Evolutionary conservation across 768 basidiomycete species (phyloP).

Genomic region (Naematelia aurantialba): DNA sequence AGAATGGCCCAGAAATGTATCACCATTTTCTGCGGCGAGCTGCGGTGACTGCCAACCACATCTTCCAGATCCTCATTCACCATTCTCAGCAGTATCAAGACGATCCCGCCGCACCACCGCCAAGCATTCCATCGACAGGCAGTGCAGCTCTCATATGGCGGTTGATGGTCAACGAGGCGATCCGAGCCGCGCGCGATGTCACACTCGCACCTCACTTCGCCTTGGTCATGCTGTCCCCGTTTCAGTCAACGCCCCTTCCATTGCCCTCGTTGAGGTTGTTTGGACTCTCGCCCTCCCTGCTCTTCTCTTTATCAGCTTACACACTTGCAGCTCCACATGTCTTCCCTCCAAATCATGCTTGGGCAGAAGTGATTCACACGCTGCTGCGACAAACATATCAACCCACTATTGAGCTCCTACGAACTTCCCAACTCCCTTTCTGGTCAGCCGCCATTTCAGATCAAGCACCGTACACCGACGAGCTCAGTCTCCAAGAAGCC

Average conservation of each 20-base stretch:
- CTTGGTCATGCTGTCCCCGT: constrained; percentile 37
- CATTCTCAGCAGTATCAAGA: constrained; percentile 42
- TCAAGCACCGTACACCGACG: constrained; percentile 30
- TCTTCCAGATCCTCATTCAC: constrained; percentile 35
- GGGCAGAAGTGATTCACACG: constrained; percentile 25
- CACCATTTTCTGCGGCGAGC: constrained; percentile 95
- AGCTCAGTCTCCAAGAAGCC: constrained; percentile 44
- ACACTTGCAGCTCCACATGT: constrained; percentile 41
- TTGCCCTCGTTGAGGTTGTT: constrained; percentile 39
- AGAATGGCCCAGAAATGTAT: constrained; percentile 95
- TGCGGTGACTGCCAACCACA: constrained; percentile 67
- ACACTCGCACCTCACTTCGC: constrained; percentile 49
- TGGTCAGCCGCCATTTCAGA: constrained; percentile 32
- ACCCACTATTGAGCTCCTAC: constrained; percentile 34
- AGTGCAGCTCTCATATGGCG: constrained; percentile 48
- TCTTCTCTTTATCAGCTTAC: constrained; percentile 41
- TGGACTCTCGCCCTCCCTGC: constrained; percentile 34
- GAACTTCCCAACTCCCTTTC: constrained; percentile 33
- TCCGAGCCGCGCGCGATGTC: constrained; percentile 45
- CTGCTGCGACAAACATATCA: constrained; percentile 35
- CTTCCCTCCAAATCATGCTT: constrained; percentile 25
- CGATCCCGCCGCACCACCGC: constrained; percentile 43
- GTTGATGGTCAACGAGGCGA: constrained; percentile 45
- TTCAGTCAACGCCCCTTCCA: constrained; percentile 34
- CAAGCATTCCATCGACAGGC: constrained; percentile 35